phyloP scores from a whole-genome alignment of 176 grass and related monocot species.

The Stipa capillata region DNA sequence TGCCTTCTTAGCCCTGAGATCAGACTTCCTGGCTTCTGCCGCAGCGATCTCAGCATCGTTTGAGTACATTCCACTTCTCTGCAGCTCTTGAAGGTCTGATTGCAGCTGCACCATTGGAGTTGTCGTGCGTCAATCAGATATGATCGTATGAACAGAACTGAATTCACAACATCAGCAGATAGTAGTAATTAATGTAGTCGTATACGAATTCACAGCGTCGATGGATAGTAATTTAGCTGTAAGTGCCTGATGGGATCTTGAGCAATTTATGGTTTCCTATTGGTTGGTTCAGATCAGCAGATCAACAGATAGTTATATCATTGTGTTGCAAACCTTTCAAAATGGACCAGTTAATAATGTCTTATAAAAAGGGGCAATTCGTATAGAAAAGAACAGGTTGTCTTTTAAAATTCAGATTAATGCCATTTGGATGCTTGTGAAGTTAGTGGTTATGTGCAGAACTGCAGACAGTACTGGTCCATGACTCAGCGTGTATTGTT shows the following conservation, averaged over 20 bases:
- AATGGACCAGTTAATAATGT: slow-evolving; percentile 21
- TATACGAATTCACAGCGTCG: background rate
- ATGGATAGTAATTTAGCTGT: background rate
- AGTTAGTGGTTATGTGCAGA: slow-evolving; percentile 37
- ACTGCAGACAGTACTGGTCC: too few species aligned
- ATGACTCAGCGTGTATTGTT: slow-evolving; percentile 17
- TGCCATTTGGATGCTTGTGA: slow-evolving; percentile 38
- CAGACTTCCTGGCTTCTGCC: slow-evolving; percentile 57
- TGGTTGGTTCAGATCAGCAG: slow-evolving; percentile 14
- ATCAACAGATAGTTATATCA: background rate
- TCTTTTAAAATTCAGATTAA: slow-evolving; percentile 25
- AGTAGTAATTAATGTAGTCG: background rate
- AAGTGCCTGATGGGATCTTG: slow-evolving; percentile 18
- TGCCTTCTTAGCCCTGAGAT: slow-evolving; percentile 56
- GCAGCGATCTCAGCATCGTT: slow-evolving; percentile 40
- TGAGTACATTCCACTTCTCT: slow-evolving; percentile 30
- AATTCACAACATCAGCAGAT: background rate
- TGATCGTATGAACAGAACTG: background rate
- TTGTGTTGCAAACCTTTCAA: slow-evolving; percentile 16
- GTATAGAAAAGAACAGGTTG: slow-evolving; percentile 17
- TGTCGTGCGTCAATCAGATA: background rate
- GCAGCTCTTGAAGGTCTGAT: slow-evolving; percentile 46
- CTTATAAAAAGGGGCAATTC: background rate
- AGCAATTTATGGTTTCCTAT: background rate
- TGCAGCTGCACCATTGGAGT: slow-evolving; percentile 46